Percentiles rank a stretch among this genome's conserved stretches.
phyloP scores from a whole-genome alignment of 176 grass and related monocot genomes.

The Olyra latifolia region DNA sequence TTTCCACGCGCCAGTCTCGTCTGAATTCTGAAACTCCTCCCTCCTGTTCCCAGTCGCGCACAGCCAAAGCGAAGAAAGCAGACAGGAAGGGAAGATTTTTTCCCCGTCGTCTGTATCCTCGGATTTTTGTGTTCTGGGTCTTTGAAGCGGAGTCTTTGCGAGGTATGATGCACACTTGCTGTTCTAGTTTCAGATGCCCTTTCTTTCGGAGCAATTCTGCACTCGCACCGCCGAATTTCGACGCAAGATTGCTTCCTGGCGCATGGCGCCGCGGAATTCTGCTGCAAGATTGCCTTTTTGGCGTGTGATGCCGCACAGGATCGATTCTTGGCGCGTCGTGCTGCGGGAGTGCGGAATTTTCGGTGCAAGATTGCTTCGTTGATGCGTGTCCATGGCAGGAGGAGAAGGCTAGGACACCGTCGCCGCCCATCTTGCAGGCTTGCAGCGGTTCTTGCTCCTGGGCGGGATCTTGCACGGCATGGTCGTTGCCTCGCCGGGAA shows the following conservation, averaged over 20 bases:
- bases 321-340: constrained; percentile 12
- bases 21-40: constrained; percentile 17
- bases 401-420: background rate
- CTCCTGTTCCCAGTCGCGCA: background rate
- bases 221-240: background rate
- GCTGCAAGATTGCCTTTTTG: background rate
- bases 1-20: constrained; percentile 50
- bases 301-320: background rate
- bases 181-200: background rate
- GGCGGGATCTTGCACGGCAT: constrained; percentile 18
- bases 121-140: background rate
- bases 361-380: background rate
- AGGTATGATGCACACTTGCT: constrained; percentile 30
- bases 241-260: background rate
- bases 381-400: constrained; percentile 20
- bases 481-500: constrained; percentile 34
- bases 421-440: background rate
- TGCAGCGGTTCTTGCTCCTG: background rate
- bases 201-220: background rate
- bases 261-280: background rate
- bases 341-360: background rate
- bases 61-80: background rate
- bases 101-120: background rate
- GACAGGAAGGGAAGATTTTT: background rate
- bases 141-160: background rate